These are phyloP conservation scores for Candida alai DNA, from an alignment of 805 yeast genomes.

Conservation along the genomic window DNA sequence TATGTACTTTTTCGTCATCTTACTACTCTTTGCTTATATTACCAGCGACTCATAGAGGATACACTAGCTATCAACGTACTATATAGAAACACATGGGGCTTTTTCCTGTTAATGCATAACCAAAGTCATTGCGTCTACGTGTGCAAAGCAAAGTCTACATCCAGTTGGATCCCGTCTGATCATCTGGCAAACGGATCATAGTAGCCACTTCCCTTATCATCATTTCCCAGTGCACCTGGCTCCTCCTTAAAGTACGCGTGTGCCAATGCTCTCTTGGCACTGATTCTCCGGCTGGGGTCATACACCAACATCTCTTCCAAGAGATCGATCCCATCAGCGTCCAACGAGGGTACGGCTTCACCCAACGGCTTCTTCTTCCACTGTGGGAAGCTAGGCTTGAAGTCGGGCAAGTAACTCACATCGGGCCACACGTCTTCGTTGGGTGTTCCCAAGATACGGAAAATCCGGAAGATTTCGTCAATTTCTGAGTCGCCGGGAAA, in stretches of 20 bases:
- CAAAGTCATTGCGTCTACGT: too few species aligned
- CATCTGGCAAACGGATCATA: slow-evolving; percentile 31
- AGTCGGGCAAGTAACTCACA: slow-evolving; percentile 85
- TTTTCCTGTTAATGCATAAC: too few species aligned
- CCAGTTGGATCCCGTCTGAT: too few species aligned
- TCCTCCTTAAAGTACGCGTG: slow-evolving; percentile 83
- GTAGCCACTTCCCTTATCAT: slow-evolving; percentile 12
- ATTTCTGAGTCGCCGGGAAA: slow-evolving; percentile 98
- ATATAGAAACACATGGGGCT: too few species aligned
- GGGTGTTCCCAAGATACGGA: slow-evolving; percentile 91
- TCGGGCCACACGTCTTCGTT: slow-evolving; percentile 94
- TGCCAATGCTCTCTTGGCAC: slow-evolving; percentile 86
- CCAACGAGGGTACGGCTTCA: slow-evolving; percentile 74
- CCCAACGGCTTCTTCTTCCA: slow-evolving; percentile 74
- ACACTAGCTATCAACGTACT: too few species aligned
- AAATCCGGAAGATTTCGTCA: slow-evolving; percentile 92
- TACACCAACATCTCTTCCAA: slow-evolving; percentile 75
- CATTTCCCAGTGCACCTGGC: slow-evolving; percentile 10
- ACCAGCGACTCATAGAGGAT: too few species aligned
- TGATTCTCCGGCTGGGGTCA: slow-evolving; percentile 90
- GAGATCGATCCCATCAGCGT: slow-evolving; percentile 78
- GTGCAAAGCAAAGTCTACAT: too few species aligned
- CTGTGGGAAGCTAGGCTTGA: slow-evolving; percentile 87
- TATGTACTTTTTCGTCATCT: too few species aligned
- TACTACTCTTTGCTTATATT: too few species aligned